phyloP scores from a whole-genome alignment of 2,329 filamentous ascomycete genomes.

The Fusarium sp. region DNA sequence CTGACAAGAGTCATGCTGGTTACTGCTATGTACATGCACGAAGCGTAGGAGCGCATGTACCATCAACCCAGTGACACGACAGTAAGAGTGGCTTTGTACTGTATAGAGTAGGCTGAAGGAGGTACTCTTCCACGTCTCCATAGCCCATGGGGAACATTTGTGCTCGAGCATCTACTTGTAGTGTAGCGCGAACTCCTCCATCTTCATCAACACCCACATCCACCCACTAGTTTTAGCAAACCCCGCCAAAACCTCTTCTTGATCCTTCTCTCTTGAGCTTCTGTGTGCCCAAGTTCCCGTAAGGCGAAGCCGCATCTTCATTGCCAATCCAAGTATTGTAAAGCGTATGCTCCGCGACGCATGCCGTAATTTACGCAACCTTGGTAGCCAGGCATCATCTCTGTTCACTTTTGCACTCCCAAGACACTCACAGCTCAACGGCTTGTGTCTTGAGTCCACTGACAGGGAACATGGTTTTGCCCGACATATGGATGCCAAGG shows the following conservation, averaged over 20 bases:
- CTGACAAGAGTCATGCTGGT: constrained; percentile 22
- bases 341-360: not conserved
- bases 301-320: not conserved
- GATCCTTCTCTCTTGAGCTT: constrained; percentile 8
- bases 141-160: constrained; percentile 19
- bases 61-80: not conserved
- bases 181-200: constrained; percentile 22
- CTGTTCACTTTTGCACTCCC: not conserved
- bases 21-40: not conserved
- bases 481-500: constrained; percentile 31
- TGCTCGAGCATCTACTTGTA: constrained; percentile 21
- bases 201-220: constrained; percentile 20
- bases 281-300: not conserved
- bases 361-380: not conserved
- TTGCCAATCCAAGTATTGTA: not conserved
- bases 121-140: constrained; percentile 12
- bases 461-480: constrained; percentile 30
- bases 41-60: constrained; percentile 12
- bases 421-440: not conserved
- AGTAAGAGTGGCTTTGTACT: not conserved
- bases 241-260: constrained; percentile 24
- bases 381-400: not conserved
- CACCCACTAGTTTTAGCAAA: constrained; percentile 19
- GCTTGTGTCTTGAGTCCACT: constrained; percentile 13
- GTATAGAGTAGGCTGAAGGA: not conserved